Evolutionary conservation across 768 basidiomycete species (phyloP), one percentile per base, ranked within the genome.

Genomic region (Psilocybe sp.): DNA sequence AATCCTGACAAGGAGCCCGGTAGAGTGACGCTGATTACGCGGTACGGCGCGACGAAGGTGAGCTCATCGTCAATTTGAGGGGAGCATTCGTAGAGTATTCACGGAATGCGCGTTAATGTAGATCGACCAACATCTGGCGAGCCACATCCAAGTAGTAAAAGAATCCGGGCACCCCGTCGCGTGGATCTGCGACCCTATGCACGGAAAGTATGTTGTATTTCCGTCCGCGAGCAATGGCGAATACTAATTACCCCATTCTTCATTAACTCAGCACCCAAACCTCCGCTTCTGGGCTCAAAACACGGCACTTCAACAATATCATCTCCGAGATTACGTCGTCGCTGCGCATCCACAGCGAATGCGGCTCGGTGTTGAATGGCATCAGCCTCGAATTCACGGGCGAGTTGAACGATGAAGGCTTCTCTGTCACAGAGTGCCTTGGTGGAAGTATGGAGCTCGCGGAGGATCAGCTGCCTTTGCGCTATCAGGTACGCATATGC

Each of bases 181-280:
- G 8, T 98, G 95, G 93, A 80, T 95, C 44, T 95, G 91, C 61
- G 97, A 98, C 69, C 94, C 95, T 2, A 98, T 98, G 96, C 96
- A 98, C 59, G 96, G 95, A 72, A 97, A 98, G 92, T 93, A 62
- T 59, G 89, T 77, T 4, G n/a, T 37, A 15, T 32, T 28, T 33
- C 7, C 13, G 38, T 34, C 44, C 37, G 28, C n/a, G 46, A 20
- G 31, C 28, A 19, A 45, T 16, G 4, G 13, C 28, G 20, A 35
- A 54, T 55, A 38, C 47, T 55, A 18, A 54, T 40, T n/a, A 18
- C 3, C 9, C 3, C 16, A 6, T 16, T 12, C 13, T 40, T 15
- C 23, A 7, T 28, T 28, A 4, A 3, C 23, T 16, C 53, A 96
- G 92, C 71, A 98, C 95, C 1, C 79, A 86, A 48, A 89, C 89